phyloP scores from a whole-genome alignment of 805 yeast genomes.

The Yarrowia osloensis region DNA sequence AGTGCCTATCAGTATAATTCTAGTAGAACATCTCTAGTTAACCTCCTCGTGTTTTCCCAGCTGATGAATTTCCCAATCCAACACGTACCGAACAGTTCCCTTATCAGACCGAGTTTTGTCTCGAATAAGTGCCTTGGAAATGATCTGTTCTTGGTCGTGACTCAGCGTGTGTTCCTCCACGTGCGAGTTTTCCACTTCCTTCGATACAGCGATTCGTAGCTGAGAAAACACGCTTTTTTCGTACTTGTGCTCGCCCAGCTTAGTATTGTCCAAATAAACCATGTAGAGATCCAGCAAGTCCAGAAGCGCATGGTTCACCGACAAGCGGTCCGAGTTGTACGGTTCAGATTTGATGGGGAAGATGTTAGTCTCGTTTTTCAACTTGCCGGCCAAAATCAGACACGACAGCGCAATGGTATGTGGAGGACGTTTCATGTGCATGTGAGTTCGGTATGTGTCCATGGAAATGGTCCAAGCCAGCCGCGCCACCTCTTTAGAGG shows the following conservation, averaged over 20 bases:
- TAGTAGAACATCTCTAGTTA: too few species aligned
- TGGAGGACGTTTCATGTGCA: constrained; percentile 68
- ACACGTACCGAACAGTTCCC: constrained; percentile 41
- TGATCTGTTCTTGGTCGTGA: not conserved
- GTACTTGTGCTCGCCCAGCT: constrained; percentile 45
- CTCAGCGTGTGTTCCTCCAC: constrained; percentile 46
- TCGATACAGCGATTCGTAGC: constrained; percentile 21
- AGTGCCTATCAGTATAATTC: too few species aligned
- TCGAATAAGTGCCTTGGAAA: constrained; percentile 6
- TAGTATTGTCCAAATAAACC: constrained; percentile 55
- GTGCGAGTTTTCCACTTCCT: constrained; percentile 45
- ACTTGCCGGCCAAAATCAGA: constrained; percentile 59
- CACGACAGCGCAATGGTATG: constrained; percentile 74
- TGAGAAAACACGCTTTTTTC: constrained; percentile 13
- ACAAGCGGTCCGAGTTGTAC: constrained; percentile 36
- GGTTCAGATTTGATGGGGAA: constrained; percentile 42
- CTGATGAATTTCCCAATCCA: constrained; percentile 39
- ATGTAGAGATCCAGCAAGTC: constrained; percentile 64
- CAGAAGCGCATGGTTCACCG: constrained; percentile 52
- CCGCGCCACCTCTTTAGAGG: constrained; percentile 42
- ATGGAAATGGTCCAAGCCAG: constrained; percentile 75
- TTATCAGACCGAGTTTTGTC: constrained; percentile 39
- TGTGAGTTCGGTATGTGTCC: constrained; percentile 71
- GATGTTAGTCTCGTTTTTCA: constrained; percentile 42
- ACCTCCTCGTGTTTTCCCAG: constrained; percentile 33